Evolutionary conservation across 805 yeast species (phyloP).

Genomic region (Saccharomycopsis sp.): DNA sequence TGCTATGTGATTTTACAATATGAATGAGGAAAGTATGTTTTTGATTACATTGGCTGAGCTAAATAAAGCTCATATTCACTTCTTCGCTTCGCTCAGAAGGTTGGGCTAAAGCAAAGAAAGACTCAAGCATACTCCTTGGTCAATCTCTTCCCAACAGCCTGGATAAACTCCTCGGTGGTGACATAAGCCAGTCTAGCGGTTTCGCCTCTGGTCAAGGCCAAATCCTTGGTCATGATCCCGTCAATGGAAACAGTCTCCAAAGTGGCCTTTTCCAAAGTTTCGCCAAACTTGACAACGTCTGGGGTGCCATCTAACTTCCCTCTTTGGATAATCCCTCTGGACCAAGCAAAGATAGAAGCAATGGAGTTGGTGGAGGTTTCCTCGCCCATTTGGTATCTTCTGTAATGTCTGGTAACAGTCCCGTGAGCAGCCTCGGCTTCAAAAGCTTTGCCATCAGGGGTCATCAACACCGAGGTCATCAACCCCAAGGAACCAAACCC

Average conservation of each 20-base stretch:
- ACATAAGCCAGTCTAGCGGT: conserved; percentile 55
- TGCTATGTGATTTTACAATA: too few species aligned
- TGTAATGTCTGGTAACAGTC: conserved; percentile 78
- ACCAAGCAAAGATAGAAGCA: conserved; percentile 81
- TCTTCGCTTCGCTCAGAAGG: too few species aligned
- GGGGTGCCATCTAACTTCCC: conserved; percentile 68
- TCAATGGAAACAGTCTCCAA: conserved; percentile 65
- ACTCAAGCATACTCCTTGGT: conserved; percentile 21
- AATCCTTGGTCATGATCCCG: conserved; percentile 75
- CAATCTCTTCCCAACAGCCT: conserved; percentile 61
- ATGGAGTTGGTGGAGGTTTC: conserved; percentile 80
- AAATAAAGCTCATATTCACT: too few species aligned
- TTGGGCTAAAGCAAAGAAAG: too few species aligned
- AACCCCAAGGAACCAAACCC: conserved; percentile 79
- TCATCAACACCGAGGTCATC: conserved; percentile 75
- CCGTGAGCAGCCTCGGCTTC: conserved; percentile 87
- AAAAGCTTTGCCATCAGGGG: conserved; percentile 81
- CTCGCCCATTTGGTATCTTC: conserved; percentile 74
- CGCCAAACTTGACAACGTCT: conserved; percentile 59
- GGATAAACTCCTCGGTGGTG: conserved; percentile 67
- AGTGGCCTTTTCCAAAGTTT: conserved; percentile 55
- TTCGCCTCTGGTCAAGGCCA: conserved; percentile 63
- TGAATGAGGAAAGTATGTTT: too few species aligned
- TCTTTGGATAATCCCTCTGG: conserved; percentile 77
- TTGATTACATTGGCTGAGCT: too few species aligned